Evolutionary conservation across 805 yeast genomes (phyloP).

Genomic region (Candida ponderosae): DNA sequence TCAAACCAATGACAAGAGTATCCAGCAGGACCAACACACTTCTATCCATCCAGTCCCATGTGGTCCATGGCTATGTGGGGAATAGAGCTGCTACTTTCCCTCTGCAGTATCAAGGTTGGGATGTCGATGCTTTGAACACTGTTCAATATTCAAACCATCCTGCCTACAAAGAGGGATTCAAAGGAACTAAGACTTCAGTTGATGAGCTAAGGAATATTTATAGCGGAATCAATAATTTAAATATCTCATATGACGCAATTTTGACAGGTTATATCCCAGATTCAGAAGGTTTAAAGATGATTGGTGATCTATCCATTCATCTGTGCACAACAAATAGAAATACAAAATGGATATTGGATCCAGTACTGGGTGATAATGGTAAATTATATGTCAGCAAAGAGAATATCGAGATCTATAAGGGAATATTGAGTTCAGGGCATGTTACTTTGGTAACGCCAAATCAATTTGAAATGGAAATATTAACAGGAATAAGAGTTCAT

Average conservation of each 20-base stretch:
- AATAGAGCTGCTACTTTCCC: slow-evolving; percentile 89
- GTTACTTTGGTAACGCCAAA: slow-evolving; percentile 61
- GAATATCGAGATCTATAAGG: slow-evolving; percentile 43
- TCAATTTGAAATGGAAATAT: slow-evolving; percentile 63
- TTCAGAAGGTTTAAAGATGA: slow-evolving; percentile 42
- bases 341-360: slow-evolving; percentile 68
- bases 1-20: too few relatives aligned
- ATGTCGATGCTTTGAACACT: slow-evolving; percentile 83
- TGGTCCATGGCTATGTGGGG: slow-evolving; percentile 94
- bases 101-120: slow-evolving; percentile 81
- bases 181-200: slow-evolving; percentile 46
- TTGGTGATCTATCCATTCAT: slow-evolving; percentile 33
- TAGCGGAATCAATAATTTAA: slow-evolving; percentile 44
- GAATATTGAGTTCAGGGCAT: slow-evolving; percentile 32
- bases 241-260: slow-evolving; percentile 51
- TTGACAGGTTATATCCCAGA: slow-evolving; percentile 78
- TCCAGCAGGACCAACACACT: slow-evolving; percentile 16
- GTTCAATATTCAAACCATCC: slow-evolving; percentile 91
- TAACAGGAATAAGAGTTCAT: slow-evolving; percentile 39
- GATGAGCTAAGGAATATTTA: slow-evolving; percentile 40
- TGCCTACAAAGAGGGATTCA: slow-evolving; percentile 59
- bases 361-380: slow-evolving; percentile 91
- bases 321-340: slow-evolving; percentile 20
- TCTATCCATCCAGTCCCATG: slow-evolving; percentile 78
- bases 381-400: slow-evolving; percentile 60